Evolutionary conservation across 139 green algal genomes (phyloP), one percentile per base, ranked within the genome.

Genomic region (Zygnema cylindricum): DNA sequence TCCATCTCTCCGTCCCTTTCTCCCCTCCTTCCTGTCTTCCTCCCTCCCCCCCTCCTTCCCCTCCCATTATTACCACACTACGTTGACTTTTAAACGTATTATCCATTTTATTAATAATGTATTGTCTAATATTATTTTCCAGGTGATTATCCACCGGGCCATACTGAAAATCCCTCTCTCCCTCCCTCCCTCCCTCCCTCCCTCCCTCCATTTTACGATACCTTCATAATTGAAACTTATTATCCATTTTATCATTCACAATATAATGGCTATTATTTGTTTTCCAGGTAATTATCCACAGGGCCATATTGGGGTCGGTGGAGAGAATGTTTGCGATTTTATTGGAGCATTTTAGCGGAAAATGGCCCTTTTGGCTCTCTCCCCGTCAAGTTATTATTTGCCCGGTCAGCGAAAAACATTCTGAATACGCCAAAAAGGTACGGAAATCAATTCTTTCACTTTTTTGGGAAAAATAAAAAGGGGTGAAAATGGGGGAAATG

Each of bases 251-350:
- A n/a, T n/a, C n/a, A n/a, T n/a, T n/a, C n/a, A n/a, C n/a, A n/a
- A n/a, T n/a, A n/a, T n/a, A n/a, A n/a, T n/a, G n/a, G n/a, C n/a
- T n/a, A n/a, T n/a, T n/a, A n/a, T n/a, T n/a, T n/a, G n/a, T n/a
- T n/a, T n/a, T n/a, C n/a, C 97, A 97, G 30, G 97, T 99, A 39
- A 99, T 99, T 81, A 95, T 99, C 54, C 97, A 99, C 93, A 91
- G 96, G 71, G 97, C 97, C 30, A 96, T 99, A 85, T 94, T 99
- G 88, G 97, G 97, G 63, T 96, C 93, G 57, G 95, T 99, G 82
- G 97, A 99, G 95, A 94, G 97, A 89, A 99, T 99, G 97, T 97
- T 98, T 91, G 97, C 97, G 69, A 99, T 99, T 90, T 95, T 99
- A 49, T 98, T 96, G 0, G 97, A 99, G 95, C 96, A 99, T 94